A percentile compares a stretch with the other conserved stretches of the same genome.
These are phyloP conservation scores for Coemansia sp. DNA, from an alignment of 192 early-diverging fungal species.

Conservation along the genomic window DNA sequence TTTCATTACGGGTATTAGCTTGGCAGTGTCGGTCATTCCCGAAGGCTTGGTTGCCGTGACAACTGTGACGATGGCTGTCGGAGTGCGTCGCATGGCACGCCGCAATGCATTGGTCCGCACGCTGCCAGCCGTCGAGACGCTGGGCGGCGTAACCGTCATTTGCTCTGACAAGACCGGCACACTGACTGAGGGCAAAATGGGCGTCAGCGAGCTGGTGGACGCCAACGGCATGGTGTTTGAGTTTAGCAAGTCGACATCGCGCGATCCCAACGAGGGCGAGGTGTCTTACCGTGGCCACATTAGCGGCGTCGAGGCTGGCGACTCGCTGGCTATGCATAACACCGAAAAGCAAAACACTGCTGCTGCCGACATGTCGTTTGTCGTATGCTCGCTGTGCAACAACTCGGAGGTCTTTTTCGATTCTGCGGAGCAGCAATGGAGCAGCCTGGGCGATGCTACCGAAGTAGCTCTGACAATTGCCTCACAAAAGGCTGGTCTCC, in stretches of 20 bases:
- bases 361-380: conserved; percentile 72
- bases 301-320: conserved; percentile 43
- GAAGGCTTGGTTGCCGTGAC: conserved; percentile 98
- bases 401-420: conserved; percentile 74
- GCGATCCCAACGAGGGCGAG: conserved; percentile 53
- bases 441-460: conserved; percentile 88
- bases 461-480: conserved; percentile 90
- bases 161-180: conserved; percentile 98
- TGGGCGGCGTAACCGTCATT: conserved; percentile 94
- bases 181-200: conserved; percentile 98
- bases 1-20: conserved; percentile 80
- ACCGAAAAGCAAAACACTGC: conserved; percentile 58
- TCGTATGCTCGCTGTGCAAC: conserved; percentile 82
- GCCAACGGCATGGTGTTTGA: conserved; percentile 41
- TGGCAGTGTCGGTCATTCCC: conserved; percentile 96
- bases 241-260: conserved; percentile 67
- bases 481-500: conserved; percentile 77
- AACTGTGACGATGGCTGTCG: conserved; percentile 95
- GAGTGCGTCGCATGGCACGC: conserved; percentile 90
- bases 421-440: conserved; percentile 61
- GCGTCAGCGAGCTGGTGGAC: conserved; percentile 67
- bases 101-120: conserved; percentile 89
- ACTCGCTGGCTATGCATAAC: conserved; percentile 38
- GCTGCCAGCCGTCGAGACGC: conserved; percentile 89
- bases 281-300: conserved; percentile 69